Percentiles rank a stretch among this genome's conserved stretches.
Evolutionary conservation across 352 stramenopile species (phyloP).

Genomic region (Phytophthora hybrid): DNA sequence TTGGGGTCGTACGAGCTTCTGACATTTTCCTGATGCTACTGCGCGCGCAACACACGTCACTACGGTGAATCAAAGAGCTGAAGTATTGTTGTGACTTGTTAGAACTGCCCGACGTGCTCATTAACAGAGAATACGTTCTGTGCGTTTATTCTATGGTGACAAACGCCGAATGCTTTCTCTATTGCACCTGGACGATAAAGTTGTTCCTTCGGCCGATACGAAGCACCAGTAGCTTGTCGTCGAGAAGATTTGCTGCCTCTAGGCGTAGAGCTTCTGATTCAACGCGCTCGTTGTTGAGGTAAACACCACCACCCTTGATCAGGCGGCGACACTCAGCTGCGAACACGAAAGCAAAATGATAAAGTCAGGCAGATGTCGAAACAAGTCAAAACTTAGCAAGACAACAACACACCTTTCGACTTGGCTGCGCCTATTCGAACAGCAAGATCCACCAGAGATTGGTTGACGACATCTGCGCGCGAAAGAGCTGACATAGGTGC

Average conservation of each 20-base stretch:
- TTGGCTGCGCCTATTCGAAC: conserved; percentile 87
- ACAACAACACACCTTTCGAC: conserved; percentile 88
- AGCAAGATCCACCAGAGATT: conserved; percentile 93
- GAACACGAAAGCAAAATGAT: conserved; percentile 2
- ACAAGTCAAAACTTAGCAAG: background rate
- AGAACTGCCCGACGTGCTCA: background rate
- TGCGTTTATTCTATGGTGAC: background rate
- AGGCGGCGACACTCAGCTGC: conserved; percentile 94
- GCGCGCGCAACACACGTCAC: background rate
- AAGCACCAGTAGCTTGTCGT: conserved; percentile 73
- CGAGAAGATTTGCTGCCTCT: conserved; percentile 61
- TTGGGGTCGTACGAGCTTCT: conserved; percentile 56
- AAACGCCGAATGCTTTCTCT: conserved; percentile 2
- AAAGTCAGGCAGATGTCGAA: no score
- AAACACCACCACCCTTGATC: conserved; percentile 96
- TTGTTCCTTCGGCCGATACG: conserved; percentile 84
- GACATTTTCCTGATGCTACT: conserved; percentile 47
- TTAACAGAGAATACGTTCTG: background rate
- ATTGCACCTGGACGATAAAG: conserved; percentile 75
- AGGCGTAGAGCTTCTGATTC: conserved; percentile 52
- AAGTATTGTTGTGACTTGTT: no score
- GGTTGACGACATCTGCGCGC: conserved; percentile 67
- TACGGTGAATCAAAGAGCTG: background rate
- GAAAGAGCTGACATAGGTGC: conserved; percentile 52
- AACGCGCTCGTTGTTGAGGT: conserved; percentile 92